A percentile compares a stretch with the other conserved stretches of the same genome.
phyloP scores from a whole-genome alignment of 345 rosid species.

The Melaleuca quinquenervia region DNA sequence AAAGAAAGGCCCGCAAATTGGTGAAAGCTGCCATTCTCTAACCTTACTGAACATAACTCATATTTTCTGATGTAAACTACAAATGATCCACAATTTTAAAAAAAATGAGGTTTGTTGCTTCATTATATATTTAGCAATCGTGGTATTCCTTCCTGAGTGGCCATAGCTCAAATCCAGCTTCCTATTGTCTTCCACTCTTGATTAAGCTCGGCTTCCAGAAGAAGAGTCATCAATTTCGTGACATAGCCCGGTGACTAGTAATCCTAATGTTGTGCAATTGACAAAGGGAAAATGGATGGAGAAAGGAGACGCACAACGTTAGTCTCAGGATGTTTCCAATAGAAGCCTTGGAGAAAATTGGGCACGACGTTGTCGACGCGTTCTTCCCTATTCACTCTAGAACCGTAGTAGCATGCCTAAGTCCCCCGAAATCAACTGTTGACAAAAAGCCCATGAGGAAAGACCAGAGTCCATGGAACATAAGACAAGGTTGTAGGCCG shows the following conservation, averaged over 20 bases:
- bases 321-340: slow-evolving; percentile 52
- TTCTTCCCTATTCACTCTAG: slow-evolving; percentile 84
- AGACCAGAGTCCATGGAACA: background rate
- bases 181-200: slow-evolving; percentile 26
- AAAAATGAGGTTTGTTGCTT: background rate
- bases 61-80: too few relatives aligned
- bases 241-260: background rate
- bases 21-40: background rate
- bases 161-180: background rate
- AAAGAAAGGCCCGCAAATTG: slow-evolving; percentile 13
- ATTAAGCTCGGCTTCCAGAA: slow-evolving; percentile 25
- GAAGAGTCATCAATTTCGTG: background rate
- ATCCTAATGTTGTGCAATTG: too few relatives aligned
- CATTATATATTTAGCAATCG: background rate
- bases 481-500: too few relatives aligned
- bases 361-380: slow-evolving; percentile 58
- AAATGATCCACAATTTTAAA: too few relatives aligned
- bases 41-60: too few relatives aligned
- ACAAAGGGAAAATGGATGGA: background rate
- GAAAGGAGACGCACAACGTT: slow-evolving; percentile 38
- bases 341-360: slow-evolving; percentile 59
- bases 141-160: background rate
- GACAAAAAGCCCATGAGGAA: background rate
- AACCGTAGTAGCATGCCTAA: slow-evolving; percentile 21
- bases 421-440: slow-evolving; percentile 35